Evolutionary conservation across 163 green algal genomes (phyloP).

Genomic region (Scenedesmus sp.): DNA sequence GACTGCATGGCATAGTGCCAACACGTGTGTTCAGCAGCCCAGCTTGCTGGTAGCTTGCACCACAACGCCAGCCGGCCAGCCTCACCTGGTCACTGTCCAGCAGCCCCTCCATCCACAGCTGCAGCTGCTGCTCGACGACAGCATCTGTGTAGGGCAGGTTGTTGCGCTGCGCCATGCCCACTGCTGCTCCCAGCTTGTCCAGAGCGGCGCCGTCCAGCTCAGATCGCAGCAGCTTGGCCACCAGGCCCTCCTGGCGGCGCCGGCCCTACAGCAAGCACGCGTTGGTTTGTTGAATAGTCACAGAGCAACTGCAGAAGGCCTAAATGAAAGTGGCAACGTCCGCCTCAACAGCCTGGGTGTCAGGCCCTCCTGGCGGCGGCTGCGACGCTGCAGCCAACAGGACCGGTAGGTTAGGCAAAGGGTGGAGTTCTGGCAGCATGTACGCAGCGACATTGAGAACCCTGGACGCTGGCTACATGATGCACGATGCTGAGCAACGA

Average conservation of each 20-base stretch:
- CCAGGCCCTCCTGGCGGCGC: constrained; percentile 63
- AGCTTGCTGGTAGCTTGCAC: too few species aligned
- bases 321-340: too few species aligned
- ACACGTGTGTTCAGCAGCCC: too few species aligned
- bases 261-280: constrained; percentile 50
- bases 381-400: constrained; percentile 40
- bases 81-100: constrained; percentile 23
- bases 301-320: background rate
- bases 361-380: constrained; percentile 61
- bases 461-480: background rate
- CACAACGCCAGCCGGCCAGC: background rate
- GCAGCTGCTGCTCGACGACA: constrained; percentile 46
- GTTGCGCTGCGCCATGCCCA: constrained; percentile 12
- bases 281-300: background rate
- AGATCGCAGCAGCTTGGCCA: constrained; percentile 63
- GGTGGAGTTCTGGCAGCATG: too few species aligned
- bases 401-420: too few species aligned
- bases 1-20: too few species aligned
- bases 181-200: constrained; percentile 51
- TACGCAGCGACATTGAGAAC: background rate
- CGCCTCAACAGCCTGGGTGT: constrained; percentile 62
- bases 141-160: constrained; percentile 34
- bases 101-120: constrained; percentile 44
- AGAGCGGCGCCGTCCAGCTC: constrained; percentile 46
- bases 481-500: background rate